Conservation (phyloP, 345 rosid genomes). For the Gossypium bickii region DNA sequence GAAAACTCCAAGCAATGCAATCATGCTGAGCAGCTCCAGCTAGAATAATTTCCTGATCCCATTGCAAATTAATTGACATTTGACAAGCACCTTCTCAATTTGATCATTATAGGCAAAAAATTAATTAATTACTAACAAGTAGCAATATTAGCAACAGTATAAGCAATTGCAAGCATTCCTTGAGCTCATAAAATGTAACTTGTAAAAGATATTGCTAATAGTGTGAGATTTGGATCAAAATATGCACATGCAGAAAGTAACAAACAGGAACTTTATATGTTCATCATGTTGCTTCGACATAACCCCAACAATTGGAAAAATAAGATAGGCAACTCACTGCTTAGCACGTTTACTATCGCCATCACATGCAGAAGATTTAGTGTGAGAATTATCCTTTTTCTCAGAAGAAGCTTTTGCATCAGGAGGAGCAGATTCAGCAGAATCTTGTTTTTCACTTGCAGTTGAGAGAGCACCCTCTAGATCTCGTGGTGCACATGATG, state of each 20-base stretch:
- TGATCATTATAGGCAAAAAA: not conserved
- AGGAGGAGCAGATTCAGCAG: constrained; percentile 39
- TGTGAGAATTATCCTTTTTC: constrained; percentile 44
- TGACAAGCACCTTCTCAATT: not conserved
- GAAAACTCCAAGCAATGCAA: not conserved
- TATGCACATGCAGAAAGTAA: not conserved
- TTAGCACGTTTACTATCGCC: constrained; percentile 74
- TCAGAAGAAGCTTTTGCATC: constrained; percentile 54
- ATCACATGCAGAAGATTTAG: constrained; percentile 44
- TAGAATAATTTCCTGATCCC: not conserved
- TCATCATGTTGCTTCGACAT: not conserved
- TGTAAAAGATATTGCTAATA: not conserved
- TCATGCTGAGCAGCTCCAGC: not conserved
- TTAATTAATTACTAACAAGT: constrained; percentile 1
- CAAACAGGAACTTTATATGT: not conserved
- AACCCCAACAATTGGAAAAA: not conserved
- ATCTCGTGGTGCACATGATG: constrained; percentile 44
- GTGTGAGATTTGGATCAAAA: not conserved
- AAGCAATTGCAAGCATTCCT: not conserved
- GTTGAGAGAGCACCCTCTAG: constrained; percentile 38
- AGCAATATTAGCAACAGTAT: not conserved
- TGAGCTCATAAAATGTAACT: not conserved
- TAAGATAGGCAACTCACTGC: constrained; percentile 60
- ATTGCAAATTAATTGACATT: not conserved
- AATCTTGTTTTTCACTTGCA: constrained; percentile 50